These are phyloP conservation scores for Oryza australiensis DNA, from an alignment of 176 grass and related monocot genomes.

Conservation along the genomic window DNA sequence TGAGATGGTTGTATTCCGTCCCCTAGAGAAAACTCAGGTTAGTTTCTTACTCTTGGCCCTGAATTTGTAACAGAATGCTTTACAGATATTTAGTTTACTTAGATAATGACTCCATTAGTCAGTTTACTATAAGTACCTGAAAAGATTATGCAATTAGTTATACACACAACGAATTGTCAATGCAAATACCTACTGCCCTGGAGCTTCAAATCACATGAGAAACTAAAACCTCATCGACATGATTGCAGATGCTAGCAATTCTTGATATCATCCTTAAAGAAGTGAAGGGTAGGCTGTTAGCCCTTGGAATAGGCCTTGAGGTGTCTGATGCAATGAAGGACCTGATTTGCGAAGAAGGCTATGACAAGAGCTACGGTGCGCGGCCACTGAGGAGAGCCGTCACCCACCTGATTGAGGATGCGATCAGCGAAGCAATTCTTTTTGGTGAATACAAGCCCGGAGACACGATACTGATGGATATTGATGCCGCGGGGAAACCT, in stretches of 20 bases:
- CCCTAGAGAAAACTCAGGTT: constrained; percentile 83
- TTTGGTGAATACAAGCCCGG: constrained; percentile 68
- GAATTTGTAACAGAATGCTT: not conserved
- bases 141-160: not conserved
- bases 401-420: constrained; percentile 79
- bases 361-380: constrained; percentile 83
- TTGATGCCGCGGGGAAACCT: constrained; percentile 59
- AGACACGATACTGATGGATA: constrained; percentile 74
- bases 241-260: constrained; percentile 81
- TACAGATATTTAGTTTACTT: not conserved
- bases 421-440: constrained; percentile 83
- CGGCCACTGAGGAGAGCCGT: constrained; percentile 80
- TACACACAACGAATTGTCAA: not conserved
- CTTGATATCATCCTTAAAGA: constrained; percentile 86
- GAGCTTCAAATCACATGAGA: not conserved
- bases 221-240: constrained; percentile 16
- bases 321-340: constrained; percentile 71
- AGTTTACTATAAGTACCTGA: constrained; percentile 8
- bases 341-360: constrained; percentile 75
- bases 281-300: constrained; percentile 73
- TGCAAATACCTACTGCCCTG: not conserved
- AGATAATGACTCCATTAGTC: not conserved
- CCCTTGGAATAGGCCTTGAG: constrained; percentile 68
- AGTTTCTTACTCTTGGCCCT: constrained; percentile 33
- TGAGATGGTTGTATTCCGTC: constrained; percentile 91